Percentiles rank a stretch among this genome's conserved stretches.
These are phyloP conservation scores for Nothophytophthora sp. DNA, from an alignment of 352 stramenopile species.

Conservation along the genomic window DNA sequence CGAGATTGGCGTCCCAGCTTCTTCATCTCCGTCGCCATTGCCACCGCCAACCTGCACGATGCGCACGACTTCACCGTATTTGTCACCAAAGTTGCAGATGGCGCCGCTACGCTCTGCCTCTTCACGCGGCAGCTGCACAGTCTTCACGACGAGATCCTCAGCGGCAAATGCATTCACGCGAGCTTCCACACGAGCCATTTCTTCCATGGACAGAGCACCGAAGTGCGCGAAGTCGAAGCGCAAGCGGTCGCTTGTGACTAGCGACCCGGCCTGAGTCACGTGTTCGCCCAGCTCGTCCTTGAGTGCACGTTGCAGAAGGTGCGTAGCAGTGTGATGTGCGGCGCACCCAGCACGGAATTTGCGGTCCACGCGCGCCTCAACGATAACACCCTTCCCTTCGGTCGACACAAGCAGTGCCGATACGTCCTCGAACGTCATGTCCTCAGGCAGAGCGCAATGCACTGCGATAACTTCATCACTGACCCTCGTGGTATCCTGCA, in stretches of 20 bases:
- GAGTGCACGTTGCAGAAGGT: constrained; percentile 73
- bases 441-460: constrained; percentile 38
- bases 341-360: constrained; percentile 51
- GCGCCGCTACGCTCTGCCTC: constrained; percentile 63
- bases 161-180: constrained; percentile 63
- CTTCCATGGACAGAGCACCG: constrained; percentile 56
- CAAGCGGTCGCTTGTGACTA: constrained; percentile 59
- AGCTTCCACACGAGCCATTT: constrained; percentile 57
- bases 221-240: constrained; percentile 88
- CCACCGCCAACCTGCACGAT: constrained; percentile 61
- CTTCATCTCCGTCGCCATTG: neutral
- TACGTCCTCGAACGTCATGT: constrained; percentile 28
- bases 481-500: constrained; percentile 48
- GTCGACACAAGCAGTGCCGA: constrained; percentile 12
- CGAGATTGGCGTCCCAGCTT: constrained; percentile 17
- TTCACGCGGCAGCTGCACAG: constrained; percentile 39
- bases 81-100: constrained; percentile 84
- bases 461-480: constrained; percentile 47
- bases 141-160: constrained; percentile 37
- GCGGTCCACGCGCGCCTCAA: constrained; percentile 50
- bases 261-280: constrained; percentile 72
- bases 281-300: constrained; percentile 70
- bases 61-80: constrained; percentile 79
- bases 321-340: constrained; percentile 79
- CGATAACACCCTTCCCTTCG: constrained; percentile 5